Evolutionary conservation across 768 basidiomycete genomes (phyloP).

Genomic region (Tricholoma terreum): DNA sequence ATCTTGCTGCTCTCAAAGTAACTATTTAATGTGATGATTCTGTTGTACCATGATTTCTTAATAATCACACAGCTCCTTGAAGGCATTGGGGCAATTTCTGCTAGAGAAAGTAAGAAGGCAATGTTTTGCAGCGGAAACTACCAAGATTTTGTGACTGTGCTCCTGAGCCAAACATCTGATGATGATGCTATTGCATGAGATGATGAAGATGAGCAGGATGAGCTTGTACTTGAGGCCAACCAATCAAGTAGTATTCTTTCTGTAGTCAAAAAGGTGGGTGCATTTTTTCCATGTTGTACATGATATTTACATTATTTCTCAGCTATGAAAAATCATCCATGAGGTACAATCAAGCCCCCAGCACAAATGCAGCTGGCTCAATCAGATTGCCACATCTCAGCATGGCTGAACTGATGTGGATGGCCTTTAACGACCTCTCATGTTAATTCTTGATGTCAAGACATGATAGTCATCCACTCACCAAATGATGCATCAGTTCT

Average conservation of each 20-base stretch:
- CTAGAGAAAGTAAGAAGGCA: not conserved
- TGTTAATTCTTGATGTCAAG: too few species aligned
- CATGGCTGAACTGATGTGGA: not conserved
- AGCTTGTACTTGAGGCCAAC: not conserved
- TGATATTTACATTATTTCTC: too few species aligned
- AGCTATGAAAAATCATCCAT: not conserved
- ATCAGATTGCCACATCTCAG: too few species aligned
- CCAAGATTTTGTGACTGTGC: too few species aligned
- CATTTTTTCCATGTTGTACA: too few species aligned
- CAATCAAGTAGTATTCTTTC: not conserved
- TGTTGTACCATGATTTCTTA: too few species aligned
- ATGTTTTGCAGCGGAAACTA: not conserved
- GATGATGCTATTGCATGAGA: not conserved
- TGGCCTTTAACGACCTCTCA: too few species aligned
- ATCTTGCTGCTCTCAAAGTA: too few species aligned
- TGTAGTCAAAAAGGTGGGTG: not conserved
- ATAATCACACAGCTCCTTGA: slow-evolving; percentile 3
- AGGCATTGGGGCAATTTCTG: slow-evolving; percentile 1
- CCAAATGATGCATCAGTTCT: not conserved
- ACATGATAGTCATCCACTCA: not conserved
- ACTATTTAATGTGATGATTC: not conserved
- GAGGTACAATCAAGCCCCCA: not conserved
- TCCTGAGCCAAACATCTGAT: not conserved
- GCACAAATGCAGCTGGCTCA: too few species aligned
- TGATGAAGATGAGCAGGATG: not conserved